Percentiles rank a stretch among this genome's conserved stretches.
These are phyloP conservation scores for Pseudevernia furfuracea DNA, from an alignment of 495 filamentous ascomycete genomes.

Conservation along the genomic window DNA sequence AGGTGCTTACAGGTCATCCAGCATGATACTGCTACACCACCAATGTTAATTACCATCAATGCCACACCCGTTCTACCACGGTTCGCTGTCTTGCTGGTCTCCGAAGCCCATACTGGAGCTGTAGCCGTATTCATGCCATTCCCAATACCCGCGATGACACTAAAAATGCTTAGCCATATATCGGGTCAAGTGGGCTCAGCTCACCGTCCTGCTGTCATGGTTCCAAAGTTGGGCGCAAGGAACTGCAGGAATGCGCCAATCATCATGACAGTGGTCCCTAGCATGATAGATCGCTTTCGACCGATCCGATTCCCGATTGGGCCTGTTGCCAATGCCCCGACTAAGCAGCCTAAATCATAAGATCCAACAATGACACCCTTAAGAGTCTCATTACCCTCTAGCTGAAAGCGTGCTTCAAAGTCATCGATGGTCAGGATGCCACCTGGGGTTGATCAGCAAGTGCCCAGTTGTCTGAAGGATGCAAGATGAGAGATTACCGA, in stretches of 20 bases:
- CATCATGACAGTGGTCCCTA: slow-evolving; percentile 11
- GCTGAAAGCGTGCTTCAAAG: slow-evolving; percentile 5
- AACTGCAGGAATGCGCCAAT: slow-evolving; percentile 8
- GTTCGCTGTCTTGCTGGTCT: slow-evolving; percentile 21
- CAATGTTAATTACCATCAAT: slow-evolving; percentile 30
- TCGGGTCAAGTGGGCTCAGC: background rate
- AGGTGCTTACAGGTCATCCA: slow-evolving; percentile 27
- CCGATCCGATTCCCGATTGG: background rate
- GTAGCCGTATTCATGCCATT: slow-evolving; percentile 24
- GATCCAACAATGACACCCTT: slow-evolving; percentile 10
- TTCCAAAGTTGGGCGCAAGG: slow-evolving; percentile 2
- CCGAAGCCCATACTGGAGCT: slow-evolving; percentile 21
- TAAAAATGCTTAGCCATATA: background rate
- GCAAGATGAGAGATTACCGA: slow-evolving; percentile 6
- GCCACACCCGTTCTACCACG: slow-evolving; percentile 16
- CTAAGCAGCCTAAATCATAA: slow-evolving; percentile 3
- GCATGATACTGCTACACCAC: slow-evolving; percentile 28
- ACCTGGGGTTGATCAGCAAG: background rate
- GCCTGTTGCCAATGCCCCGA: slow-evolving; percentile 5
- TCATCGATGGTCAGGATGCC: slow-evolving; percentile 4
- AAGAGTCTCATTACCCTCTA: slow-evolving; percentile 6
- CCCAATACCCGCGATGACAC: slow-evolving; percentile 20
- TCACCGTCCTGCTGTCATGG: slow-evolving; percentile 11
- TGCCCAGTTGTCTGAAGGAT: background rate
- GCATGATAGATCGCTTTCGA: slow-evolving; percentile 5